Evolutionary conservation across 805 yeast genomes (phyloP), one percentile per base, ranked within the genome.

Genomic region (Candida sakaeoensis): DNA sequence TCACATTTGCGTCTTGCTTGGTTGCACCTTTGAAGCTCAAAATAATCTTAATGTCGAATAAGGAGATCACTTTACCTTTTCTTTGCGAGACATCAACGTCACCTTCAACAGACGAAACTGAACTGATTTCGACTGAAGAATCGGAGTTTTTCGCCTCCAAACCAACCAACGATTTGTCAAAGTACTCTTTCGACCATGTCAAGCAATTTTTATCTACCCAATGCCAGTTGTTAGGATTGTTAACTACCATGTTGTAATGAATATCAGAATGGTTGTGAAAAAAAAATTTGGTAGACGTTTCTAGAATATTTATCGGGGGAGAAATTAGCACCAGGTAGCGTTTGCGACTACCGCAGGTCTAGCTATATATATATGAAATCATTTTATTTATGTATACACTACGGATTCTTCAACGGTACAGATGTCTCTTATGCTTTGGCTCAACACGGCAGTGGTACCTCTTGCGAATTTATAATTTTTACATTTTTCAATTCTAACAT

Each of bases 161-260:
- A 1, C 82, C 83, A 8, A 70, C 69, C 38, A 89, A 66, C 33
- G 79, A 74, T 34, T 77, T 74, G 22, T 65, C 61, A 60, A 93
- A 86, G 61, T 91, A 91, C 29, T 75, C 72, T 45, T 79, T 79
- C 9, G 96, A 75, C 99, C 99, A 93, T 41, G 78, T 82, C 42
- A 91, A 75, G 67, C 99, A 93, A 71, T 93, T 93, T 63, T 91
- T 91, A 66, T 91, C 97, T 47, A 90, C 97, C 98, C 98, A 93
- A 73, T 93, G 99, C 99, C 99, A 91, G 68, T 91, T 91, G 64
- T 93, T 93, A 28, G 98, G 98, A 74, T 91, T 93, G 65, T 88
- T 84, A 23, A 93, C 90, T 29, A 86, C 97, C 97, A 91, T 91
- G n/a, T 5, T 30, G 31, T n/a, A n/a, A n/a, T n/a, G n/a, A n/a